Percentiles rank a stretch among this genome's conserved stretches.
phyloP scores from a whole-genome alignment of 345 rosid genomes.

The Euphorbia peplus region DNA sequence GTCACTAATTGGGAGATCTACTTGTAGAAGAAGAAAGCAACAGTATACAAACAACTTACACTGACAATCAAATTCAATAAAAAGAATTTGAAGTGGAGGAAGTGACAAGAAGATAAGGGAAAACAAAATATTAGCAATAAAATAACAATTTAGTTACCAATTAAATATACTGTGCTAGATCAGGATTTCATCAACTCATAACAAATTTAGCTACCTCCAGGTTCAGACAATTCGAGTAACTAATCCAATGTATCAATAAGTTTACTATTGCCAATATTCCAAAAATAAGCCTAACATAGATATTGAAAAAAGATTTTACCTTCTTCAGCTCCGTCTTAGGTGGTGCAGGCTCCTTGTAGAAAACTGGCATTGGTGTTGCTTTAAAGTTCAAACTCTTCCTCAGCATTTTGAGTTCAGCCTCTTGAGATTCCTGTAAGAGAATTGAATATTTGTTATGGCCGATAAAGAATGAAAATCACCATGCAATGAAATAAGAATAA shows the following conservation, averaged over 20 bases:
- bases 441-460: conserved; percentile 9
- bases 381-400: conserved; percentile 92
- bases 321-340: conserved; percentile 83
- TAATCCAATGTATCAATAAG: neutral
- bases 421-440: conserved; percentile 75
- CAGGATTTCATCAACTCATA: neutral
- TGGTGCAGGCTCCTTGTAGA: conserved; percentile 95
- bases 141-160: neutral
- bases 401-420: conserved; percentile 86
- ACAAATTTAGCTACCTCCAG: neutral
- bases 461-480: neutral
- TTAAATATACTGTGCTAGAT: neutral
- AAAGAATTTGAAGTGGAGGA: neutral
- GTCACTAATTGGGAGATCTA: neutral
- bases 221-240: neutral
- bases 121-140: neutral
- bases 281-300: neutral
- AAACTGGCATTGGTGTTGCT: conserved; percentile 97
- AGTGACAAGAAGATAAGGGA: neutral
- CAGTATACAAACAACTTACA: neutral
- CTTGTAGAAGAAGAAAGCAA: neutral
- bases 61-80: neutral
- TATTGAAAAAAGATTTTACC: conserved; percentile 41
- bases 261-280: neutral
- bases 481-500: conserved; percentile 3